Percentiles rank a stretch among this genome's conserved stretches.
These are phyloP conservation scores for Syzygium syzygioides DNA, from an alignment of 441 rosid species.

Conservation along the genomic window DNA sequence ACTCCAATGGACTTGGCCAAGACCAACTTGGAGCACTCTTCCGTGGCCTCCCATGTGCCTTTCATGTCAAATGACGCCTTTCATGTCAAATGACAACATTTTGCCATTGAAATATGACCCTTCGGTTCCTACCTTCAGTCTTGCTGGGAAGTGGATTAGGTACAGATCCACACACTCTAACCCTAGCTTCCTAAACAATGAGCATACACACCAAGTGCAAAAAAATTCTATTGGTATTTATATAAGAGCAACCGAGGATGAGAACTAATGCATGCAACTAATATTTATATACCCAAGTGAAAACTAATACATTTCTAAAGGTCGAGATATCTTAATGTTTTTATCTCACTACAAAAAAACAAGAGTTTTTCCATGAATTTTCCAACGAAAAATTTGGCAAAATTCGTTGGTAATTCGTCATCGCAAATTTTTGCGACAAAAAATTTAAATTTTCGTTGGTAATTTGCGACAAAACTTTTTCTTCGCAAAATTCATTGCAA, in stretches of 20 bases:
- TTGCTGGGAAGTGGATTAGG: constrained; percentile 21
- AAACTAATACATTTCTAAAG: background rate
- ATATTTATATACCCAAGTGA: background rate
- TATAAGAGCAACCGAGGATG: no score
- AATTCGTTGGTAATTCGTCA: no score
- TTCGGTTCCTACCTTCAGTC: background rate
- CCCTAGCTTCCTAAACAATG: background rate
- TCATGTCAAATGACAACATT: constrained; percentile 17
- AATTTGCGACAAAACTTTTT: no score
- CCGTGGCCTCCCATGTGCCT: constrained; percentile 32
- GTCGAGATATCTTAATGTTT: no score
- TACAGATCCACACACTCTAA: background rate
- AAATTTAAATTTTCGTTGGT: no score
- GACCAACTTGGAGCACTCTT: constrained; percentile 24
- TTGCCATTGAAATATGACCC: constrained; percentile 1
- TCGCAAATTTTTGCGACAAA: no score
- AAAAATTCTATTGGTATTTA: background rate
- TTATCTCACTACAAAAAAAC: no score
- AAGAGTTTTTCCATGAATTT: no score
- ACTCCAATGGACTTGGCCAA: constrained; percentile 30
- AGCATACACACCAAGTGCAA: background rate
- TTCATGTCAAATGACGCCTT: constrained; percentile 19
- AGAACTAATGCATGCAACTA: background rate
- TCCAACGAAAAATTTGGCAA: no score
- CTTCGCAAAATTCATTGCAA: no score